A percentile compares a stretch with the other conserved stretches of the same genome.
These are phyloP conservation scores for Rhizopus microsporus DNA, from an alignment of 371 early-diverging fungal species.

Conservation along the genomic window DNA sequence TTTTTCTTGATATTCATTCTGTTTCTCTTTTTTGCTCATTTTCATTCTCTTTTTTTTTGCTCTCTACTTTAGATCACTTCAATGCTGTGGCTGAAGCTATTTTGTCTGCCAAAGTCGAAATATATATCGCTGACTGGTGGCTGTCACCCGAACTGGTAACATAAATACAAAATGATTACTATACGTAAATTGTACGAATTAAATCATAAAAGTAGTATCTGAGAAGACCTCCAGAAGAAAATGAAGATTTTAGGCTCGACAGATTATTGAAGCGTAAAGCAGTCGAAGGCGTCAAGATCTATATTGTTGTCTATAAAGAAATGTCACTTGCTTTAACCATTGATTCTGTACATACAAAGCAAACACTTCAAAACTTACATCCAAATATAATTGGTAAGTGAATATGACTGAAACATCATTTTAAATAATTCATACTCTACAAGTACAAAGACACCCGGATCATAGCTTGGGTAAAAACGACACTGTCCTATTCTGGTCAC, in stretches of 20 bases:
- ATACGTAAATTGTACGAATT: neutral
- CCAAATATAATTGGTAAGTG: slow-evolving; percentile 71
- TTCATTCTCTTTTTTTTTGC: slow-evolving; percentile 8
- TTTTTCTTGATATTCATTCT: neutral
- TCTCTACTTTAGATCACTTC: slow-evolving; percentile 67
- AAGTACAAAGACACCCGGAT: slow-evolving; percentile 86
- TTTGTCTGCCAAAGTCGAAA: slow-evolving; percentile 72
- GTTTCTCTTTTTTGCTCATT: slow-evolving; percentile 21
- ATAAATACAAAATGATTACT: neutral
- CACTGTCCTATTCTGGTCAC: slow-evolving; percentile 80
- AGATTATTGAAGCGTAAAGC: slow-evolving; percentile 82
- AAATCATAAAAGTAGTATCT: slow-evolving; percentile 57
- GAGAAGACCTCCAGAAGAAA: slow-evolving; percentile 72
- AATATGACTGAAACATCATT: slow-evolving; percentile 18
- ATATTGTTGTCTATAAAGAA: slow-evolving; percentile 91
- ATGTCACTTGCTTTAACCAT: slow-evolving; percentile 78
- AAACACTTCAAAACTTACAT: slow-evolving; percentile 74
- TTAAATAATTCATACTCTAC: slow-evolving; percentile 1
- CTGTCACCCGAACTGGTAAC: slow-evolving; percentile 76
- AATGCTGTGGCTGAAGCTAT: slow-evolving; percentile 80
- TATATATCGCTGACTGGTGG: slow-evolving; percentile 95
- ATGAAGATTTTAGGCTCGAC: slow-evolving; percentile 83
- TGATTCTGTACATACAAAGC: slow-evolving; percentile 83
- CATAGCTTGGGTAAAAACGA: slow-evolving; percentile 65
- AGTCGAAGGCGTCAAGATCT: slow-evolving; percentile 85